Percentiles rank a stretch among this genome's conserved stretches.
Evolutionary conservation across 2,329 filamentous ascomycete genomes (phyloP).

Genomic region (Exutisphaerella laricina): DNA sequence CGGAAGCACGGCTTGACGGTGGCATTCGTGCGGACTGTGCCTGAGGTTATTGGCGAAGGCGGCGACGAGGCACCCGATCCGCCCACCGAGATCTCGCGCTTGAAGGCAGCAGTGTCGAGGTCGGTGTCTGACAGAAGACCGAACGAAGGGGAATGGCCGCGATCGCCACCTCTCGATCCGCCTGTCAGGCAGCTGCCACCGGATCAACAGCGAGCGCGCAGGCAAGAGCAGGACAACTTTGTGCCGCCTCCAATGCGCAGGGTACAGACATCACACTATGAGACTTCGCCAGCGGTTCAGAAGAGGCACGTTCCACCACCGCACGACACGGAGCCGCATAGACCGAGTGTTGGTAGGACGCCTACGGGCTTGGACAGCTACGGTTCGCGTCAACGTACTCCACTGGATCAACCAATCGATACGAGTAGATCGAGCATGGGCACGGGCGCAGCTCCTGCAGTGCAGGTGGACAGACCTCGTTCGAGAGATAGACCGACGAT

Average conservation of each 20-base stretch:
- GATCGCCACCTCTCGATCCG: slow-evolving; percentile 15
- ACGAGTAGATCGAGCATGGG: neutral
- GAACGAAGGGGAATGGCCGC: slow-evolving; percentile 13
- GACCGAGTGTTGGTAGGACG: slow-evolving; percentile 21
- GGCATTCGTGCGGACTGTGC: slow-evolving; percentile 64
- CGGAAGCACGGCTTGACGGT: slow-evolving; percentile 66
- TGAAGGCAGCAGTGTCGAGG: slow-evolving; percentile 38
- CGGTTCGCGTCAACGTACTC: slow-evolving; percentile 3
- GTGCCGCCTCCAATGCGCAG: slow-evolving; percentile 19
- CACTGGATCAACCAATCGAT: slow-evolving; percentile 7
- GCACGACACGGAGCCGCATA: slow-evolving; percentile 12
- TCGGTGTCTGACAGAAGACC: slow-evolving; percentile 26
- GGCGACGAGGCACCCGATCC: slow-evolving; percentile 78
- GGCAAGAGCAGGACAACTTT: slow-evolving; percentile 14
- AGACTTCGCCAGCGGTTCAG: slow-evolving; percentile 24
- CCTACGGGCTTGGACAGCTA: slow-evolving; percentile 24
- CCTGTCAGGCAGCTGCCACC: slow-evolving; percentile 4
- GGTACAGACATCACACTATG: slow-evolving; percentile 24
- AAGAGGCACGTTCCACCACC: slow-evolving; percentile 23
- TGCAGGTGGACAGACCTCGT: slow-evolving; percentile 1
- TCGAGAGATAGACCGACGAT: slow-evolving; percentile 13
- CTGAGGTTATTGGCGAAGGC: slow-evolving; percentile 82
- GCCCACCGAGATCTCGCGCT: slow-evolving; percentile 63
- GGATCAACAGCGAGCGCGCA: slow-evolving; percentile 2
- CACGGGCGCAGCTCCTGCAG: neutral